Base-by-base conservation (phyloP, 2,329 filamentous ascomycete species). In the Cladobotryum protrusum region DNA sequence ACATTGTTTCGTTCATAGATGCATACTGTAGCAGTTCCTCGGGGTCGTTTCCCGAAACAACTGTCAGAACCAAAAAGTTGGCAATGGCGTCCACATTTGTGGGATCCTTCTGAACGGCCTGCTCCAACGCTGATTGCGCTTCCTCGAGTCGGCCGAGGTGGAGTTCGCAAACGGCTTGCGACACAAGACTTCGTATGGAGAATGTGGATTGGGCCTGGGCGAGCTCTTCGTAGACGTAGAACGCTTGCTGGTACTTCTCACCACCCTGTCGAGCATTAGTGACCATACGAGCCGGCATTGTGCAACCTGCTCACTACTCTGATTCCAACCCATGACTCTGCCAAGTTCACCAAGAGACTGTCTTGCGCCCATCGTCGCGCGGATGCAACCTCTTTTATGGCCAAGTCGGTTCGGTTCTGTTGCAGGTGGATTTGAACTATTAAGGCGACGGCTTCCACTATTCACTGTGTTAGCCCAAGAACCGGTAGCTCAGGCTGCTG, bases 151-250 rank as follows among this genome's bases (percentile, higher is more conserved):
- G 82, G 45, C 90, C 91, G 24, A 97, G 82, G 64, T 97, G 93
- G 47, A 97, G 73, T 69, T 99, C 92, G 19, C 89, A 86, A 20
- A 97, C 83, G 20, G 91, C 92, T 72, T 97, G 93, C 17, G 89
- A 85, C 53, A 96, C 82, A 49, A 96, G 79, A 15, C 82, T 86
- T 58, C 84, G 77, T 47, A 85, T 77, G 14, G 88, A 88, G 44
- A 89, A 84, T 15, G 88, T 90, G 32, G 87, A 83, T 2, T 90
- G 86, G 24, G 88, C 85, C 64, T 95, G 89, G 4, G 93, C 92
- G 44, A 97, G 81, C 70, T 99, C 93, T 71, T 97, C 92, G 63
- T 89, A 97, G 54, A 97, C 92, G 75, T 99, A 97, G 71, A 95
- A 97, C 15, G 92, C 86, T 64, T 93, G 88, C 64, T 97, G 93